phyloP scores from a whole-genome alignment of 345 rosid genomes.

The Triadica sebifera region DNA sequence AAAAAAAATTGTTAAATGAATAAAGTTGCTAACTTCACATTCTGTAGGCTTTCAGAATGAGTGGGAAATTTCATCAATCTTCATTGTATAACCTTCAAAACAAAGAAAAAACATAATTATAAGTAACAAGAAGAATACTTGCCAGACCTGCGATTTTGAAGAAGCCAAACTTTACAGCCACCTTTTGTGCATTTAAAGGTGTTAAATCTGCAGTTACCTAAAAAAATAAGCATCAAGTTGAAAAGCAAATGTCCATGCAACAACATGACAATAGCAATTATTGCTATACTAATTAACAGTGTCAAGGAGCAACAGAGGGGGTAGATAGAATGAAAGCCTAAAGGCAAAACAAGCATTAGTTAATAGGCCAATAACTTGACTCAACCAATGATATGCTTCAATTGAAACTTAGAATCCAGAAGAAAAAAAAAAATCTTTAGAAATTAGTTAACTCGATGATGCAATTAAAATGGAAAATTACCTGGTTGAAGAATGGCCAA shows the following conservation, averaged over 20 bases:
- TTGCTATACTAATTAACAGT: neutral
- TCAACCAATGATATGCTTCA: neutral
- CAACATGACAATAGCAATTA: neutral
- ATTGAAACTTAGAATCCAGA: neutral
- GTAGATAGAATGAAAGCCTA: neutral
- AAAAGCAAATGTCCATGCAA: neutral
- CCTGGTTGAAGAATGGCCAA: conserved; percentile 90
- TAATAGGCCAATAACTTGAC: neutral
- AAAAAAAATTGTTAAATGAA: neutral
- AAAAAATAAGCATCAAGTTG: conserved; percentile 15
- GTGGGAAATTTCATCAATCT: neutral
- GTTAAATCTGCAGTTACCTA: conserved; percentile 87
- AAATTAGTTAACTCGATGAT: neutral
- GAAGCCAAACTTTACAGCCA: conserved; percentile 72
- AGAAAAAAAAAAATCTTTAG: neutral
- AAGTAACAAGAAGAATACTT: conserved; percentile 20
- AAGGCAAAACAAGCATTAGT: neutral
- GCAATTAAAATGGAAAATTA: conserved; percentile 11
- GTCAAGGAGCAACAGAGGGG: neutral
- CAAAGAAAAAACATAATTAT: neutral
- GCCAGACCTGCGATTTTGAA: conserved; percentile 83
- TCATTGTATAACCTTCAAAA: neutral
- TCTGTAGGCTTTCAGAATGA: neutral
- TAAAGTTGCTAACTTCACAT: neutral
- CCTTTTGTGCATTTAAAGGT: conserved; percentile 70